Conservation (phyloP, 805 yeast genomes). For the Nakazawaea molendinolei region DNA sequence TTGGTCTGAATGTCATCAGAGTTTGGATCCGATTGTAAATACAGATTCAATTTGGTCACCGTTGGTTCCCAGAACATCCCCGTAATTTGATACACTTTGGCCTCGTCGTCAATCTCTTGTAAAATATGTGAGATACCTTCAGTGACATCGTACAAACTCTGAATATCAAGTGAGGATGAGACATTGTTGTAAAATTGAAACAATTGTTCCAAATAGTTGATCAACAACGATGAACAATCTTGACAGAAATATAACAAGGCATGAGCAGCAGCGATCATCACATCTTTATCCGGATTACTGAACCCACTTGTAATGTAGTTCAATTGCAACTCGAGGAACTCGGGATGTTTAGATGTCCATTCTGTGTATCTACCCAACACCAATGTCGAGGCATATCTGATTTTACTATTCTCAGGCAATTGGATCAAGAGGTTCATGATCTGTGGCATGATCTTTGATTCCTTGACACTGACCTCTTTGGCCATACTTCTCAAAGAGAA, state of each 20-base stretch:
- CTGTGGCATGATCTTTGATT: slow-evolving; percentile 61
- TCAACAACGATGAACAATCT: slow-evolving; percentile 70
- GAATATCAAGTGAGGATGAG: slow-evolving; percentile 48
- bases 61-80: slow-evolving; percentile 65
- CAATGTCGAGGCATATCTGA: slow-evolving; percentile 87
- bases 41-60: slow-evolving; percentile 35
- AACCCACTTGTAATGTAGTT: slow-evolving; percentile 80
- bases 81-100: slow-evolving; percentile 45
- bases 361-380: slow-evolving; percentile 94
- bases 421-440: slow-evolving; percentile 63
- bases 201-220: slow-evolving; percentile 66
- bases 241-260: slow-evolving; percentile 92
- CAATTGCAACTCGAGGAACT: slow-evolving; percentile 73
- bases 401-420: slow-evolving; percentile 78
- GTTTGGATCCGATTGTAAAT: slow-evolving; percentile 11
- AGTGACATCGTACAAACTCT: slow-evolving; percentile 70
- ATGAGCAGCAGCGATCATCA: slow-evolving; percentile 81
- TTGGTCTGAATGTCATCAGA: slow-evolving; percentile 32
- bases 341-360: slow-evolving; percentile 88
- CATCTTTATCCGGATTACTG: slow-evolving; percentile 35
- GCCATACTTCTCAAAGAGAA: slow-evolving; percentile 94
- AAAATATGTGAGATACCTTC: slow-evolving; percentile 88
- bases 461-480: slow-evolving; percentile 68
- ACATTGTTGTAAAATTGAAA: slow-evolving; percentile 63
- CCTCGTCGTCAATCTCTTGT: slow-evolving; percentile 44